A percentile compares a stretch with the other conserved stretches of the same genome.
Evolutionary conservation across 306 rosid species (phyloP).

Genomic region (Senna tora): DNA sequence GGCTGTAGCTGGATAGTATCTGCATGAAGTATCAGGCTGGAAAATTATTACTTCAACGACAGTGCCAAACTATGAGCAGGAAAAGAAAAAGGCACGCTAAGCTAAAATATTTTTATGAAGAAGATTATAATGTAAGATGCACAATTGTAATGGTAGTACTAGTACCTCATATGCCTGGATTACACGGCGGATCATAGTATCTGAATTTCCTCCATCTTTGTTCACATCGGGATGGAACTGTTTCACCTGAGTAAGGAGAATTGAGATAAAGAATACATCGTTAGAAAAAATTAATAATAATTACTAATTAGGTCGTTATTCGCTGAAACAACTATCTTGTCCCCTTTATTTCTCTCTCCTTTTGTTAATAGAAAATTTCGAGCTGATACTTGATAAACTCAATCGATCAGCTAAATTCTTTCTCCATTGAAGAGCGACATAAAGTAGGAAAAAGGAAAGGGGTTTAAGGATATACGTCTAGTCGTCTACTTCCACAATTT

Average conservation of each 20-base stretch:
- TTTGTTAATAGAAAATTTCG: neutral
- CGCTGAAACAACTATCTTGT: neutral
- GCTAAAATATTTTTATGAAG: too few relatives aligned
- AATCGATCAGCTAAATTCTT: too few relatives aligned
- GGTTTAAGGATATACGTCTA: neutral
- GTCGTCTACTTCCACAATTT: too few relatives aligned
- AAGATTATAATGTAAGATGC: neutral
- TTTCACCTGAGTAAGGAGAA: conserved; percentile 65
- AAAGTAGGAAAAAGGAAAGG: neutral
- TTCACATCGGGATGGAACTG: conserved; percentile 86
- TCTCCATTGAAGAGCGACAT: too few relatives aligned
- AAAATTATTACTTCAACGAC: neutral
- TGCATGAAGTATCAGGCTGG: conserved; percentile 39
- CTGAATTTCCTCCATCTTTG: conserved; percentile 55
- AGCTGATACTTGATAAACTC: too few relatives aligned
- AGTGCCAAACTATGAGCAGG: neutral
- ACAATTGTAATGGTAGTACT: conserved; percentile 34
- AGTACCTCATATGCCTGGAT: conserved; percentile 82
- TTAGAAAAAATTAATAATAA: neutral
- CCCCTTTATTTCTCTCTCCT: neutral
- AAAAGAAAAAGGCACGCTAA: neutral
- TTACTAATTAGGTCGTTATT: neutral
- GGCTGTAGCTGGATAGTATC: conserved; percentile 75
- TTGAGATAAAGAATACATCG: neutral
- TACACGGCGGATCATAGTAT: conserved; percentile 78